Conservation (phyloP, 768 basidiomycete species). For the Rhizopogon vesiculosus region DNA sequence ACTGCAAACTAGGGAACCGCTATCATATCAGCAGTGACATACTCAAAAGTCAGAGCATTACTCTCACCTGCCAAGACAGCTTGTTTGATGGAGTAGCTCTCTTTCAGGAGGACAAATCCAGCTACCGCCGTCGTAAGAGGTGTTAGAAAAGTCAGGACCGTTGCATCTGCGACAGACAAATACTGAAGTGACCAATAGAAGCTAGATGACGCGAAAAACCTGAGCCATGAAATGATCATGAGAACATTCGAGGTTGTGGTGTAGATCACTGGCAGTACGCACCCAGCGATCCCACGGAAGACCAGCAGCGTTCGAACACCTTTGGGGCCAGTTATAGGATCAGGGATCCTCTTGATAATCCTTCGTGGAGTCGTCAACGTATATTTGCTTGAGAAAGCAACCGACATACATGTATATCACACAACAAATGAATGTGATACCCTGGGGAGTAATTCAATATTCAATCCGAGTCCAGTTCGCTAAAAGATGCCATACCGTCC, state of each 20-base stretch:
- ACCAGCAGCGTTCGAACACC: constrained; percentile 56
- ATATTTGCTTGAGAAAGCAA: neutral
- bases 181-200: constrained; percentile 68
- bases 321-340: constrained; percentile 68
- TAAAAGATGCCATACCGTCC: constrained; percentile 43
- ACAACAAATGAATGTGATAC: constrained; percentile 48
- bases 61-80: constrained; percentile 44
- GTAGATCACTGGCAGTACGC: constrained; percentile 6
- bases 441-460: constrained; percentile 24
- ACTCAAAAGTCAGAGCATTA: neutral
- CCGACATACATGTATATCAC: constrained; percentile 42
- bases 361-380: constrained; percentile 10
- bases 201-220: constrained; percentile 73
- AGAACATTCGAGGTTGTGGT: neutral
- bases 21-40: neutral
- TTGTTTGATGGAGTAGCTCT: constrained; percentile 51
- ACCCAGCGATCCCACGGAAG: constrained; percentile 61
- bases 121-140: constrained; percentile 63
- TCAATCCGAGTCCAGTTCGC: neutral
- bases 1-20: constrained; percentile 43
- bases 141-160: constrained; percentile 68
- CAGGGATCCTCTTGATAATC: constrained; percentile 36
- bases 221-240: neutral
- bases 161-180: constrained; percentile 74
- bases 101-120: constrained; percentile 63